Conservation (phyloP, 306 rosid genomes). For the Vigna reflexopilosa region DNA sequence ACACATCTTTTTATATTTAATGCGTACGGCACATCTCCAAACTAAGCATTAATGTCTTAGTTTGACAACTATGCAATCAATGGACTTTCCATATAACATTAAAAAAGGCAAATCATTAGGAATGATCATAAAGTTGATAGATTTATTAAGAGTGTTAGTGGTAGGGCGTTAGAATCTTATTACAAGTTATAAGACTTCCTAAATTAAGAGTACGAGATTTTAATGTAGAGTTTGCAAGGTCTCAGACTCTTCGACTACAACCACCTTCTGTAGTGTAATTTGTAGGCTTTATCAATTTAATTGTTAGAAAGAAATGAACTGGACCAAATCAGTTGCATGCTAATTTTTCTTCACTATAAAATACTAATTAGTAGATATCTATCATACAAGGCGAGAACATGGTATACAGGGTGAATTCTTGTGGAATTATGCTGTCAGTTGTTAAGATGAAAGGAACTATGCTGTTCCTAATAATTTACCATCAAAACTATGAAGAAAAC, state of each 20-base stretch:
- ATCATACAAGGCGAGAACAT: no score
- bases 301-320: background rate
- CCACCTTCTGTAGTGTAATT: background rate
- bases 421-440: no score
- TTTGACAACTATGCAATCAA: no score
- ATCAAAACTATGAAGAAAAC: no score
- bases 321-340: no score
- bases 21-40: background rate
- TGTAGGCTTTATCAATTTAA: background rate
- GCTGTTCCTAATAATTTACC: no score
- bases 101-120: no score
- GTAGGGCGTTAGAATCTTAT: background rate
- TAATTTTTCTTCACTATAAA: no score
- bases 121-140: background rate
- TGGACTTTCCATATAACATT: no score
- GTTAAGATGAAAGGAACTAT: no score
- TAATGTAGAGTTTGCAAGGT: background rate
- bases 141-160: background rate
- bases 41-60: background rate
- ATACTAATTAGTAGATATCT: no score
- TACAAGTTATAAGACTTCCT: background rate
- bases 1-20: background rate
- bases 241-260: background rate
- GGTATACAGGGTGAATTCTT: no score
- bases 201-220: background rate